phyloP scores from a whole-genome alignment of 1,284 basidiomycete species.

The Blastosporella zonata region DNA sequence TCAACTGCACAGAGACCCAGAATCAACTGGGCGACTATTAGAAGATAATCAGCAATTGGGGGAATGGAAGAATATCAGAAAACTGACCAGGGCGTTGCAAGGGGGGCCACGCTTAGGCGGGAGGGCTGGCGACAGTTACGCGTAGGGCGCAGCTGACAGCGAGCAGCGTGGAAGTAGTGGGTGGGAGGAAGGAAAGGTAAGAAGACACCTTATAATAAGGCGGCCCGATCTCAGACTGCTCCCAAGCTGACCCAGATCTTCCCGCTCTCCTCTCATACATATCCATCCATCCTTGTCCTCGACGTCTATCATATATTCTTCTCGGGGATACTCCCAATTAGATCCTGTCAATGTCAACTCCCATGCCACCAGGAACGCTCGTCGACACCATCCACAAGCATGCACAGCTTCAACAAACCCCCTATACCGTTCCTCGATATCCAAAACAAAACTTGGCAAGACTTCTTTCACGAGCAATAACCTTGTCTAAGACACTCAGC shows the following conservation, averaged over 20 bases:
- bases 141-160: not conserved
- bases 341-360: not conserved
- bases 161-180: not conserved
- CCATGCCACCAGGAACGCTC: not conserved
- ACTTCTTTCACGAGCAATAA: conserved; percentile 14
- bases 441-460: conserved; percentile 6
- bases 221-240: conserved; percentile 12
- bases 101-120: not conserved
- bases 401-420: not conserved
- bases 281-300: not conserved
- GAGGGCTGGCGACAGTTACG: not conserved
- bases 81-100: not conserved
- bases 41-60: not conserved
- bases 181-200: not conserved
- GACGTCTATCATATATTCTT: not conserved
- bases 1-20: not conserved
- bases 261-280: not conserved
- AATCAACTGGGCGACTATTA: not conserved
- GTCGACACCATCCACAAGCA: not conserved
- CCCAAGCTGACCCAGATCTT: conserved; percentile 5
- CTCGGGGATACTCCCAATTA: not conserved
- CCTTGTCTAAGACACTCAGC: conserved; percentile 14
- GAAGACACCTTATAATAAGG: conserved; percentile 3
- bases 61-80: no score
- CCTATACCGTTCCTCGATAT: conserved; percentile 7